Conservation (phyloP, 371 early-diverging fungal genomes). For the Mortierella sp. region DNA sequence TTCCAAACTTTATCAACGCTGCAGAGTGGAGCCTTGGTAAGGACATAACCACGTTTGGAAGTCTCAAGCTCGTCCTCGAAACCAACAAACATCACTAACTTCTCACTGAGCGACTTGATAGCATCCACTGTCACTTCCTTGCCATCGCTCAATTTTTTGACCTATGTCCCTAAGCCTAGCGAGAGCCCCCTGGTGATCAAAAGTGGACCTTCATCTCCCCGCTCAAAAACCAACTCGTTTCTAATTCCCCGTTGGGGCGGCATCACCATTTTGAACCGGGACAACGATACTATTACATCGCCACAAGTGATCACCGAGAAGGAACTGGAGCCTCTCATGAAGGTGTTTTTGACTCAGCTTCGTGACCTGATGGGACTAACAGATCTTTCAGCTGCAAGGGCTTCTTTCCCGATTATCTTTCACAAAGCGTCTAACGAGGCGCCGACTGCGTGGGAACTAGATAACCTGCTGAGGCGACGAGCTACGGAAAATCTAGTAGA, state of each 20-base stretch:
- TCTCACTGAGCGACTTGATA: constrained; percentile 19
- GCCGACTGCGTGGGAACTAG: constrained; percentile 82
- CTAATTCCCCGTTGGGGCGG: constrained; percentile 96
- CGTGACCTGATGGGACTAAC: constrained; percentile 85
- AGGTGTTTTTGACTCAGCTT: constrained; percentile 83
- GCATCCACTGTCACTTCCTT: constrained; percentile 87
- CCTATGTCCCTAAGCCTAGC: constrained; percentile 81
- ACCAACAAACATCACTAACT: background rate
- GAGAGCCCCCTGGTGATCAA: constrained; percentile 80
- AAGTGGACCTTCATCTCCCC: constrained; percentile 59
- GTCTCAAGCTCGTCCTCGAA: background rate
- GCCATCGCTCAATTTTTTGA: constrained; percentile 88
- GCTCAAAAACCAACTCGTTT: constrained; percentile 79
- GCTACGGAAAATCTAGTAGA: constrained; percentile 78
- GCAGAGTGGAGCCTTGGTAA: constrained; percentile 92
- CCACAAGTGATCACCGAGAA: constrained; percentile 47
- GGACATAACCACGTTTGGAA: background rate
- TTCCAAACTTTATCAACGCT: constrained; percentile 88
- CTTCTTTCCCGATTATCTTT: constrained; percentile 44
- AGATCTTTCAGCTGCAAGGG: constrained; percentile 44
- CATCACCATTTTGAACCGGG: constrained; percentile 78
- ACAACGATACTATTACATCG: constrained; percentile 11
- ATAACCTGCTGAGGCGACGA: constrained; percentile 74
- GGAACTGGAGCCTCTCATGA: constrained; percentile 81
- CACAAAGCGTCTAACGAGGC: constrained; percentile 30